A percentile compares a stretch with the other conserved stretches of the same genome.
These are phyloP conservation scores for Sarocladium brachiariae DNA, from an alignment of 2,329 filamentous ascomycete species.

Conservation along the genomic window DNA sequence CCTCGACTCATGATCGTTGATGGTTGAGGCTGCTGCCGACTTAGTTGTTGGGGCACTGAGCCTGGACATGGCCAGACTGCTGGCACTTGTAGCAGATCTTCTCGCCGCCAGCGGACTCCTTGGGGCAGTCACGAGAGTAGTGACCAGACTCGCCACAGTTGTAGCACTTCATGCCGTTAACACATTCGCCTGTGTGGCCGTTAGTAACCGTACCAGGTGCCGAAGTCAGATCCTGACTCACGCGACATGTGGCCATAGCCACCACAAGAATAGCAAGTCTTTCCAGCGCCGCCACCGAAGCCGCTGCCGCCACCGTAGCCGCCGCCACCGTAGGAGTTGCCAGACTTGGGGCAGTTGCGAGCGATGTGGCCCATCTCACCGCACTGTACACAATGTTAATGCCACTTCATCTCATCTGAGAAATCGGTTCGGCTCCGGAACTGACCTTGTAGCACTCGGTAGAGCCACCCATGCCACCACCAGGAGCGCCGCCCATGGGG, in stretches of 20 bases:
- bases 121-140: constrained; percentile 91
- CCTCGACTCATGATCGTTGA: constrained; percentile 16
- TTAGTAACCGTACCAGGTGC: constrained; percentile 13
- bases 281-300: constrained; percentile 51
- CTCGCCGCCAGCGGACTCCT: constrained; percentile 78
- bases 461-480: constrained; percentile 38
- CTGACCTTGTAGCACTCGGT: constrained; percentile 84
- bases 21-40: constrained; percentile 17
- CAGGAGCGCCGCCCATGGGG: constrained; percentile 44
- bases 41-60: constrained; percentile 81
- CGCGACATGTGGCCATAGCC: constrained; percentile 95
- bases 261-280: constrained; percentile 98
- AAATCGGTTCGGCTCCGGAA: no score
- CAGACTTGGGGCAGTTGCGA: constrained; percentile 72
- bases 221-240: constrained; percentile 28
- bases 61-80: constrained; percentile 82
- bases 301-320: constrained; percentile 40
- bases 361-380: constrained; percentile 95
- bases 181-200: constrained; percentile 65
- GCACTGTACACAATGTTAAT: constrained; percentile 47
- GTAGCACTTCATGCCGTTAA: constrained; percentile 99
- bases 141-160: constrained; percentile 95
- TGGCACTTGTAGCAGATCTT: constrained; percentile 98
- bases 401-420: background rate
- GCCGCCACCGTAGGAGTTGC: constrained; percentile 39